Conservation (phyloP, 73 alveolate species). For the Diophrys sp. region DNA sequence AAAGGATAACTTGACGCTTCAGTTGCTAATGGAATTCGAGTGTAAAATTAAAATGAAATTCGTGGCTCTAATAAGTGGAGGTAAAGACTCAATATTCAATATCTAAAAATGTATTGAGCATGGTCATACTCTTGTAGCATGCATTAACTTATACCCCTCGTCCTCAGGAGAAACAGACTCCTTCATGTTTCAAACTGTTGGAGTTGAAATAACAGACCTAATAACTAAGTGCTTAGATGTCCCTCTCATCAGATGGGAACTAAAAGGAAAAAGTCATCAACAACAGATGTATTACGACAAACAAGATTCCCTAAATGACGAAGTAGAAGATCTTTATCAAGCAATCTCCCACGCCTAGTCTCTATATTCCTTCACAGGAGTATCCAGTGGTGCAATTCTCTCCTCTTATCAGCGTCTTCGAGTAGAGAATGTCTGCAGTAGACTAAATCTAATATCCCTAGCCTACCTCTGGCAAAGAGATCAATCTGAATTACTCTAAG, state of each 20-base stretch:
- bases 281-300: conserved; percentile 64
- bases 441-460: conserved; percentile 85
- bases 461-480: conserved; percentile 92
- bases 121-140: conserved; percentile 85
- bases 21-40: neutral
- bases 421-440: conserved; percentile 92
- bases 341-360: conserved; percentile 74
- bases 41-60: conserved; percentile 44
- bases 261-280: conserved; percentile 62
- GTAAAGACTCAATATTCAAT: conserved; percentile 81
- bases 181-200: conserved; percentile 95
- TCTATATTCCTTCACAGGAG: conserved; percentile 71
- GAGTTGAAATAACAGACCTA: conserved; percentile 79
- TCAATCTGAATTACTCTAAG: conserved; percentile 83
- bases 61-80: conserved; percentile 81
- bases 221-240: conserved; percentile 89
- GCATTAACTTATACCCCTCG: conserved; percentile 80
- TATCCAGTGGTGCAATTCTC: conserved; percentile 93
- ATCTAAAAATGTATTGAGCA: conserved; percentile 73
- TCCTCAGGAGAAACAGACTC: conserved; percentile 80
- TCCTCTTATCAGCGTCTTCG: conserved; percentile 93
- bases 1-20: no score
- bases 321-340: conserved; percentile 95
- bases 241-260: conserved; percentile 70
- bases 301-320: conserved; percentile 83